phyloP scores from a whole-genome alignment of 192 early-diverging fungal species.

The Podila minutissima region DNA sequence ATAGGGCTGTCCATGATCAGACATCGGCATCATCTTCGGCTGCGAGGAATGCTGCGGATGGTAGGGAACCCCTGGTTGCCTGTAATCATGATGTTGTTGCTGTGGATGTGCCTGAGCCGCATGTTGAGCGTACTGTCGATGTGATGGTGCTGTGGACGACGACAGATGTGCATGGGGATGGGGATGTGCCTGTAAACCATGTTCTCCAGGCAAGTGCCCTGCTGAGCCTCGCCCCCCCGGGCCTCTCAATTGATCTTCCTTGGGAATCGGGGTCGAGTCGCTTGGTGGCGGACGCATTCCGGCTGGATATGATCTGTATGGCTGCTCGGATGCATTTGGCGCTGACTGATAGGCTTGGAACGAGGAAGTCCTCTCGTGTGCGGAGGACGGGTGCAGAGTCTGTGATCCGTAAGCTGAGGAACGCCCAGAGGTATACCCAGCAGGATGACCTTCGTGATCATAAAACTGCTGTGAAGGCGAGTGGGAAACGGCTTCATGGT shows the following conservation, averaged over 20 bases:
- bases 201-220: slow-evolving; percentile 20
- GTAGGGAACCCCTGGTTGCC: slow-evolving; percentile 5
- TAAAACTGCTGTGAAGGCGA: slow-evolving; percentile 12
- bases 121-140: slow-evolving; percentile 1
- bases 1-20: slow-evolving; percentile 21
- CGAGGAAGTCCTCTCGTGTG: slow-evolving; percentile 7
- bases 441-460: slow-evolving; percentile 30
- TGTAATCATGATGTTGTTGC: slow-evolving; percentile 17
- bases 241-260: slow-evolving; percentile 23
- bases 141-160: not conserved
- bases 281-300: not conserved
- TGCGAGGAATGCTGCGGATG: slow-evolving; percentile 20
- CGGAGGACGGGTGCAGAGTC: slow-evolving; percentile 18
- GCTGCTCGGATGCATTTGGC: slow-evolving; percentile 11
- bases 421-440: slow-evolving; percentile 19
- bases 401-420: slow-evolving; percentile 26
- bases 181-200: not conserved
- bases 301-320: slow-evolving; percentile 15
- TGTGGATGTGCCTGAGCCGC: slow-evolving; percentile 22
- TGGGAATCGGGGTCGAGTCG: not conserved
- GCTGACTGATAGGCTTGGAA: slow-evolving; percentile 9
- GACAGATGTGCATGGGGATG: not conserved
- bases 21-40: slow-evolving; percentile 17
- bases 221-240: slow-evolving; percentile 16
- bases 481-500: slow-evolving; percentile 7